Evolutionary conservation across 805 yeast species (phyloP).

Genomic region (Vanderwaltozyma verrucispora): DNA sequence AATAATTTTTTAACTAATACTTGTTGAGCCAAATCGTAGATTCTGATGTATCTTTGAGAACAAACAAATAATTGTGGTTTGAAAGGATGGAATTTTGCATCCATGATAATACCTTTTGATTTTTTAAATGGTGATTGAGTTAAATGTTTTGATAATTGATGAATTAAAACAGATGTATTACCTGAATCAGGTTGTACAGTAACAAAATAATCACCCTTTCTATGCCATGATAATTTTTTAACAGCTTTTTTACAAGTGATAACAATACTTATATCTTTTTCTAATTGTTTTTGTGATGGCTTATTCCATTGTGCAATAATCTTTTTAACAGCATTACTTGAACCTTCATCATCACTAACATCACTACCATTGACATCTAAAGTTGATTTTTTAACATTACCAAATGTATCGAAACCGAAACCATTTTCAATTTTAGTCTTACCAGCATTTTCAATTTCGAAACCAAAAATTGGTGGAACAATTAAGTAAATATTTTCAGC

Average conservation of each 20-base stretch:
- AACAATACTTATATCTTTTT: constrained; percentile 62
- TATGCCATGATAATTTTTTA: constrained; percentile 86
- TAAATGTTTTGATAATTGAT: constrained; percentile 86
- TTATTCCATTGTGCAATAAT: constrained; percentile 75
- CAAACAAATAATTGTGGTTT: constrained; percentile 90
- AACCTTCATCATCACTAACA: constrained; percentile 27
- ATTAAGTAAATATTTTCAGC: constrained; percentile 71
- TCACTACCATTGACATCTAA: constrained; percentile 32
- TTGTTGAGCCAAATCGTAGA: constrained; percentile 86
- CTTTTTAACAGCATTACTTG: constrained; percentile 29
- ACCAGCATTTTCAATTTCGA: constrained; percentile 73
- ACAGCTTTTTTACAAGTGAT: constrained; percentile 57
- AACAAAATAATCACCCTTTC: constrained; percentile 94
- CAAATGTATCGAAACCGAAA: constrained; percentile 73
- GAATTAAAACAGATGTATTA: constrained; percentile 81
- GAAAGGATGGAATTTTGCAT: constrained; percentile 94
- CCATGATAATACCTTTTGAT: constrained; percentile 89
- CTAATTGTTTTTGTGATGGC: constrained; percentile 53
- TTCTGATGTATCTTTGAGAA: constrained; percentile 84
- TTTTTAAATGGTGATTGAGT: constrained; percentile 94
- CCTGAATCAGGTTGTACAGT: constrained; percentile 93
- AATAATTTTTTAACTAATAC: constrained; percentile 67
- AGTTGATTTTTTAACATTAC: constrained; percentile 38
- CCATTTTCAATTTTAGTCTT: constrained; percentile 76
- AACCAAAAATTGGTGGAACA: constrained; percentile 88